Percentiles rank a stretch among this genome's conserved stretches.
Evolutionary conservation across 495 filamentous ascomycete genomes (phyloP).

Genomic region (Aspergillus egyptiacus): DNA sequence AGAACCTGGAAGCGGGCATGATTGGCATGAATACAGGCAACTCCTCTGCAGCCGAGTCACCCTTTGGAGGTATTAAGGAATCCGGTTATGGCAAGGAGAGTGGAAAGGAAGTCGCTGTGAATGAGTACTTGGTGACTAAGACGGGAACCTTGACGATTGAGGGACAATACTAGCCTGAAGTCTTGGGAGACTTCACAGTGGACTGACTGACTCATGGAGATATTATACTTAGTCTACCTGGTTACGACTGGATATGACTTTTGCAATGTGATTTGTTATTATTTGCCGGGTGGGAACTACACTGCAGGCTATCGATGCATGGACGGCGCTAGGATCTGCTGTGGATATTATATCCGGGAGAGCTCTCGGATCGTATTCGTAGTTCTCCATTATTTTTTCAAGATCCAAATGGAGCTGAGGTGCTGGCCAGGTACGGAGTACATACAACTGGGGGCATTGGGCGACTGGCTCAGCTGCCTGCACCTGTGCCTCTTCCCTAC

Average conservation of each 20-base stretch:
- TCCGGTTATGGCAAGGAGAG: conserved; percentile 72
- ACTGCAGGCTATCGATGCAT: not conserved
- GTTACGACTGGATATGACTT: too few species aligned
- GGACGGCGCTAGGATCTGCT: conserved; percentile 6
- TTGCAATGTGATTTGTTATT: not conserved
- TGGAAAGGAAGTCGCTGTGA: conserved; percentile 64
- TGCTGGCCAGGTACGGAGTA: too few species aligned
- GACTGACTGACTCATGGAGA: too few species aligned
- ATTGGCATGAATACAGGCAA: conserved; percentile 68
- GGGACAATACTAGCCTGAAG: conserved; percentile 41
- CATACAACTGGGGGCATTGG: too few species aligned
- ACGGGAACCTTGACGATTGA: conserved; percentile 61
- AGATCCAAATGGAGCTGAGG: too few species aligned
- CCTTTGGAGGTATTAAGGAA: conserved; percentile 74
- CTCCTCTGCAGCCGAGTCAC: conserved; percentile 61
- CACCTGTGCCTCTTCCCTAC: too few species aligned
- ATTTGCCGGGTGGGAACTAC: not conserved
- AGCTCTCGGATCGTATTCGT: not conserved
- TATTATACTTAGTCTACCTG: too few species aligned
- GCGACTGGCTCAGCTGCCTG: too few species aligned
- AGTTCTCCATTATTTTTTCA: not conserved
- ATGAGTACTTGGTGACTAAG: conserved; percentile 67
- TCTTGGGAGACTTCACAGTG: too few species aligned
- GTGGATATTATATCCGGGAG: not conserved
- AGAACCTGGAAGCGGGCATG: conserved; percentile 73